These are phyloP conservation scores for Dendrocalamus sinicus DNA, from an alignment of 176 grass and related monocot species.

Conservation along the genomic window DNA sequence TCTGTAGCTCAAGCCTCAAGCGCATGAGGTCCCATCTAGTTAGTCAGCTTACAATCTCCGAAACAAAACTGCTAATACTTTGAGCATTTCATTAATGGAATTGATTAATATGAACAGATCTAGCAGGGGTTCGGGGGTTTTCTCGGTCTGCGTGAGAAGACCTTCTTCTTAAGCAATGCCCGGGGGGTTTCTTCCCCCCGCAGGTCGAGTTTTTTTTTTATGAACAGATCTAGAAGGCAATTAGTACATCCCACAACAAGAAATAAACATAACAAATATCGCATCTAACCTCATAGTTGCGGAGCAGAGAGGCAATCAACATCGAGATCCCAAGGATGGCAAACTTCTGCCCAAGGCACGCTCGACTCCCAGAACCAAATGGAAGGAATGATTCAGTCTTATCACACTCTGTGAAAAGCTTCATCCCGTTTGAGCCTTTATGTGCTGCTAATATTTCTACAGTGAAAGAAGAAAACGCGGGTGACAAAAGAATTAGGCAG, in stretches of 20 bases:
- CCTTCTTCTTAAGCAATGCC: no score
- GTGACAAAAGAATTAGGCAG: conserved; percentile 1
- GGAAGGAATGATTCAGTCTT: conserved; percentile 71
- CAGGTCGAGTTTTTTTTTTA: no score
- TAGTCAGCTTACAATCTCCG: background rate
- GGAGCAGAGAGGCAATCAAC: conserved; percentile 69
- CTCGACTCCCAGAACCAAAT: conserved; percentile 81
- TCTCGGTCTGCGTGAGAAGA: no score
- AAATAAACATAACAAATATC: background rate
- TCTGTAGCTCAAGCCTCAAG: background rate
- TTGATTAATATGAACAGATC: background rate
- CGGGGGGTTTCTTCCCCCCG: no score
- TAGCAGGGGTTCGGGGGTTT: no score
- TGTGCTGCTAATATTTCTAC: conserved; percentile 46
- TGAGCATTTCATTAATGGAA: background rate
- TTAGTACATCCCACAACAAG: background rate
- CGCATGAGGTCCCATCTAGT: background rate
- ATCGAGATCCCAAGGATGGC: conserved; percentile 67
- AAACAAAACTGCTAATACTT: background rate
- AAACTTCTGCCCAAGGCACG: conserved; percentile 81
- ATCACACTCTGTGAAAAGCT: conserved; percentile 42
- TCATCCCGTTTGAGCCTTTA: conserved; percentile 33
- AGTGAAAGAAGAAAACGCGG: conserved; percentile 10
- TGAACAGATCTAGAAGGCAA: background rate
- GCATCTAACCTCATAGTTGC: conserved; percentile 72